Evolutionary conservation across 805 yeast species (phyloP).

Genomic region (Wickerhamiella sorbophila): DNA sequence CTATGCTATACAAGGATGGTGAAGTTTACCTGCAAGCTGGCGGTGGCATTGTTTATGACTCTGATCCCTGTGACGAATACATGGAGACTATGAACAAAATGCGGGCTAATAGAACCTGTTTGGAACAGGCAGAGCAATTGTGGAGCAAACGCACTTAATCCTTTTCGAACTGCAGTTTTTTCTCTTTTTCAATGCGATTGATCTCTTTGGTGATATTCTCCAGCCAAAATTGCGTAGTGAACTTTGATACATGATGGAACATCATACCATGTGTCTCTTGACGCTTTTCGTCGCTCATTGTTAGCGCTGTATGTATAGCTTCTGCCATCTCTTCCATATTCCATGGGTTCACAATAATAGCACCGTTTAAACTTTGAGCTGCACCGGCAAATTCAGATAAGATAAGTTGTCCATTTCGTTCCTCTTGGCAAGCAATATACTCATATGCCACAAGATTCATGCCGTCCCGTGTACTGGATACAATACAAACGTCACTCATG

Average conservation of each 20-base stretch:
- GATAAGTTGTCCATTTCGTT: slow-evolving; percentile 72
- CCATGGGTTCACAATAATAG: slow-evolving; percentile 94
- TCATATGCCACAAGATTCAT: slow-evolving; percentile 96
- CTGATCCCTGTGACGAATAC: slow-evolving; percentile 91
- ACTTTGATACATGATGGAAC: slow-evolving; percentile 78
- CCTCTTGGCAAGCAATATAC: slow-evolving; percentile 88
- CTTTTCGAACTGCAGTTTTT: slow-evolving; percentile 4
- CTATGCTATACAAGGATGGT: slow-evolving; percentile 89
- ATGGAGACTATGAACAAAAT: slow-evolving; percentile 94
- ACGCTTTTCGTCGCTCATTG: slow-evolving; percentile 71
- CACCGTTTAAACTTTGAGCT: slow-evolving; percentile 94
- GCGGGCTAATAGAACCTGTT: slow-evolving; percentile 81
- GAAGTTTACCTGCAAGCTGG: slow-evolving; percentile 94
- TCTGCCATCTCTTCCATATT: slow-evolving; percentile 86
- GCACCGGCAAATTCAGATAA: slow-evolving; percentile 97
- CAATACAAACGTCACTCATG: slow-evolving; percentile 79
- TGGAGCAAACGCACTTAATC: slow-evolving; percentile 10
- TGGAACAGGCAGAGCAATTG: slow-evolving; percentile 74
- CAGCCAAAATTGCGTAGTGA: slow-evolving; percentile 95
- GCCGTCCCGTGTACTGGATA: slow-evolving; percentile 92
- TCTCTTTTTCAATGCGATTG: slow-evolving; percentile 17
- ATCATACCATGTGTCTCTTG: slow-evolving; percentile 66
- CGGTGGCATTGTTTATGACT: slow-evolving; percentile 93
- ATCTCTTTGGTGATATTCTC: slow-evolving; percentile 87
- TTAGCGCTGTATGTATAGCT: slow-evolving; percentile 74